These are phyloP conservation scores for Colletotrichum zoysiae DNA, from an alignment of 2,329 filamentous ascomycete species.

Conservation along the genomic window DNA sequence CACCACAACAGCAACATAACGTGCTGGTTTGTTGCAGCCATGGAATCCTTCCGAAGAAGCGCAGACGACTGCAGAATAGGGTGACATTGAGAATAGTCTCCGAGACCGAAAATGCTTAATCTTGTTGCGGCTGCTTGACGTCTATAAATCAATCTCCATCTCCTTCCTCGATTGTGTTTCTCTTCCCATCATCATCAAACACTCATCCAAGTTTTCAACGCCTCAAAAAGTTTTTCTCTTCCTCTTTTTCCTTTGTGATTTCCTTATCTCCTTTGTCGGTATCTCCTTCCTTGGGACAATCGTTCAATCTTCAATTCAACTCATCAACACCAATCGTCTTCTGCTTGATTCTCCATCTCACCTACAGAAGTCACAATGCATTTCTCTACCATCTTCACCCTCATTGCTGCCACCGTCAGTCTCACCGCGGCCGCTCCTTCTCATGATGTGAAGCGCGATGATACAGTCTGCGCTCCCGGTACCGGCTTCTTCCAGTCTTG, in stretches of 20 bases:
- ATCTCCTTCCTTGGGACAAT: conserved; percentile 24
- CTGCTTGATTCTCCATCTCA: conserved; percentile 10
- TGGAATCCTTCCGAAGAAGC: neutral
- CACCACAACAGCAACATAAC: neutral
- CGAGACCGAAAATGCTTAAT: neutral
- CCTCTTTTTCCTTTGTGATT: conserved; percentile 11
- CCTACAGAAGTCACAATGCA: conserved; percentile 27
- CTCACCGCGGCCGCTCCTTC: conserved; percentile 18
- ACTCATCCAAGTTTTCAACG: conserved; percentile 12
- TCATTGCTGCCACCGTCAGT: conserved; percentile 20
- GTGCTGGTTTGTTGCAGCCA: neutral
- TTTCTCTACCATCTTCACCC: conserved; percentile 23
- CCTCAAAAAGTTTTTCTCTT: neutral
- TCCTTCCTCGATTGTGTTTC: neutral
- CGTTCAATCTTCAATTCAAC: conserved; percentile 10
- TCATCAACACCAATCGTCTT: neutral
- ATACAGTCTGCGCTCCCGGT: conserved; percentile 23
- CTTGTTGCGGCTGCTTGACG: no score
- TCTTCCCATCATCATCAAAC: conserved; percentile 22
- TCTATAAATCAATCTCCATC: conserved; percentile 25
- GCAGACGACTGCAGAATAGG: neutral
- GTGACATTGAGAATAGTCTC: neutral
- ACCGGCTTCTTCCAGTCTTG: conserved; percentile 39
- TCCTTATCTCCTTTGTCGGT: conserved; percentile 39
- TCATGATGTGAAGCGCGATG: conserved; percentile 12